Base-by-base conservation (phyloP, 2,329 filamentous ascomycete species). In the Ophiostoma novo-ulmi region DNA sequence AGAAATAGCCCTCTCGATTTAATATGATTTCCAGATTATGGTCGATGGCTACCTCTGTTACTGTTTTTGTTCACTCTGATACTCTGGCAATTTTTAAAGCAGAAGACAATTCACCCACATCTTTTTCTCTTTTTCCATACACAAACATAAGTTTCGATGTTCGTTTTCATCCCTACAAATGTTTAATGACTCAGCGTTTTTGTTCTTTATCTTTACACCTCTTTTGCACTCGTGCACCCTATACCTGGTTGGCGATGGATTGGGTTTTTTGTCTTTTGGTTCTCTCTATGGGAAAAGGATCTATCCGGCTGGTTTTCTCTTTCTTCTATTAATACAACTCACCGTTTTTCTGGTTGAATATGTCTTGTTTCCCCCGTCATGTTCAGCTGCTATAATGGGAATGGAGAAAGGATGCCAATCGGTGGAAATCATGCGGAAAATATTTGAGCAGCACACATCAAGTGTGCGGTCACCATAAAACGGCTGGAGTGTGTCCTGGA, bases 1-100 rank as follows among this genome's bases (percentile, higher is more conserved):
- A 38, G 35, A 63, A 17, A 36, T 63, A 63, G 58, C 58, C 58
- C 58, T 39, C 63, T 65, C 63, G 63, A 65, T 65, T 78, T 77
- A 76, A 78, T 76, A 76, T 78, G 78, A 78, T 78, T 76, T 79
- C 73, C 72, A 31, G 31, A 58, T 70, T 71, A 65, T 58, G 38
- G 66, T 61, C 26, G 61, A 26, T 63, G 64, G 58, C 41, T 64
- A n/a, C 22, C 41, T 41, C 63, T 67, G 44, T 36, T 44, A 41
- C 44, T 63, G 31, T 26, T 48, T 13, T 58, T 39, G 26, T 48
- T 6, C 39, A 20, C 63, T 71, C 31, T 48, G 39, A 68, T 39
- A 64, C 67, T 52, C 26, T 71, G 61, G 14, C 55, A 70, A 39
- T 52, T 55, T 70, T 35, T 66, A 44, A 48, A 35, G 65, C 38